Base-by-base conservation (phyloP, 345 rosid genomes). In the Durio zibethinus region DNA sequence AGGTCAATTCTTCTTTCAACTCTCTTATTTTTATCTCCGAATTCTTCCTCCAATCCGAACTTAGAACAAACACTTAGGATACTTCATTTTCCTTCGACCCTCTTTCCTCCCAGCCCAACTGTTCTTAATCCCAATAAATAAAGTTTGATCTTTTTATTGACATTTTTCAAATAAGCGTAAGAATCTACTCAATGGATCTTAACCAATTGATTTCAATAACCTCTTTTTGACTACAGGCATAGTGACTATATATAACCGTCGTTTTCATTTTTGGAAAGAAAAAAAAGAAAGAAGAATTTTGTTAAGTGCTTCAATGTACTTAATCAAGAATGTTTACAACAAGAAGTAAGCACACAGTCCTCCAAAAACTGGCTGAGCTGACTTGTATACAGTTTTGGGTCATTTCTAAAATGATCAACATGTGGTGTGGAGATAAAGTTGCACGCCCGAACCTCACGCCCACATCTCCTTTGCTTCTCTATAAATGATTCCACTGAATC, bases 381-480 rank as follows among this genome's bases (percentile, higher is more conserved):
- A 56, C 84, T 77, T 0, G 93, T 84, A 76, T 94, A 97, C 6
- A 85, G 87, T 76, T 91, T 83, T 1, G 99, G 99, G 83, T 97
- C 97, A 83, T 88, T 94, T 79, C 99, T 85, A 77, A 91, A 97
- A 84, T 97, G 99, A 84, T 97, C 99, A 0, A 97, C 98, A 47
- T 97, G 99, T 10, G 99, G 99, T 9, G 99, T 91, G 9, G 94
- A 89, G 74, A 94, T 88, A 83, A 97, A 97, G 87, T 97, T 89
- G 88, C 99, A 94, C 20, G 97, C 89, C 79, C 87, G 84, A 78
- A 96, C 99, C 86, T 89, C 87, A 2, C 76, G 92, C 53, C 99
- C 99, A 0, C 88, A 88, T 83, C 76, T 87, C 86, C 87, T 85
- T 84, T 96, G 98, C 82, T 85, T 84, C 83, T 91, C 89, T 52